These are phyloP conservation scores for Pseudonitzschia multistriata DNA, from an alignment of 108 stramenopile genomes.

Conservation along the genomic window DNA sequence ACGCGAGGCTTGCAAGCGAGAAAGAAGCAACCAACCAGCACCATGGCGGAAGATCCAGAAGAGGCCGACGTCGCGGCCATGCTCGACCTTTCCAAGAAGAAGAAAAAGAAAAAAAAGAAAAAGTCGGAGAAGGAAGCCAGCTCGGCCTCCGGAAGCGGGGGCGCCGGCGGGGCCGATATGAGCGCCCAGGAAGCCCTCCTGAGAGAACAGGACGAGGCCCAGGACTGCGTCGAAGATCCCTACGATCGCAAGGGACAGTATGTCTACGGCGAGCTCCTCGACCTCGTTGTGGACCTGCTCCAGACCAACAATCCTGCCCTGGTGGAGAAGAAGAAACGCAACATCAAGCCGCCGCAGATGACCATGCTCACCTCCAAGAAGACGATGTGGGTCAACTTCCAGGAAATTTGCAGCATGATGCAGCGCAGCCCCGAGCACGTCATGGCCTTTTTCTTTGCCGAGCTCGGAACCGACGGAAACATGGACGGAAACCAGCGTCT, in stretches of 20 bases:
- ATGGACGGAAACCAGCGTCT: constrained; percentile 99
- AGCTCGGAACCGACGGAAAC: constrained; percentile 97
- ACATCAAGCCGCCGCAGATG: constrained; percentile 97
- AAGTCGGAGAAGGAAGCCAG: constrained; percentile 32
- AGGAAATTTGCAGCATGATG: constrained; percentile 98
- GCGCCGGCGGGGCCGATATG: constrained; percentile 41
- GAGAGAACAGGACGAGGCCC: constrained; percentile 59
- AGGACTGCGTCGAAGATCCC: constrained; percentile 62
- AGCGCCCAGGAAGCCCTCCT: constrained; percentile 63
- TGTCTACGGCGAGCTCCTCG: constrained; percentile 86
- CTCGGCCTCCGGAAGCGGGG: constrained; percentile 20
- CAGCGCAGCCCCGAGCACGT: constrained; percentile 96
- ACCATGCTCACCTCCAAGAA: constrained; percentile 92
- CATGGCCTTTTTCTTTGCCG: constrained; percentile 99
- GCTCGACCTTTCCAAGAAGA: constrained; percentile 89
- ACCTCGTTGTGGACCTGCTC: constrained; percentile 84
- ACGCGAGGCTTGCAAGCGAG: too few relatives aligned
- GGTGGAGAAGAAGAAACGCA: constrained; percentile 95
- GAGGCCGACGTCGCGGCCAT: constrained; percentile 85
- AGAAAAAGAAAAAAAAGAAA: constrained; percentile 79
- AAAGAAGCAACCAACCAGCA: not conserved
- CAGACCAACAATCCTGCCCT: constrained; percentile 97
- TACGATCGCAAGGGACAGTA: constrained; percentile 85
- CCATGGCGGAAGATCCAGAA: constrained; percentile 36
- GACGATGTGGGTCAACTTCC: constrained; percentile 99